Evolutionary conservation across 345 rosid species (phyloP), one percentile per base, ranked within the genome.

Genomic region (Pistacia vera): DNA sequence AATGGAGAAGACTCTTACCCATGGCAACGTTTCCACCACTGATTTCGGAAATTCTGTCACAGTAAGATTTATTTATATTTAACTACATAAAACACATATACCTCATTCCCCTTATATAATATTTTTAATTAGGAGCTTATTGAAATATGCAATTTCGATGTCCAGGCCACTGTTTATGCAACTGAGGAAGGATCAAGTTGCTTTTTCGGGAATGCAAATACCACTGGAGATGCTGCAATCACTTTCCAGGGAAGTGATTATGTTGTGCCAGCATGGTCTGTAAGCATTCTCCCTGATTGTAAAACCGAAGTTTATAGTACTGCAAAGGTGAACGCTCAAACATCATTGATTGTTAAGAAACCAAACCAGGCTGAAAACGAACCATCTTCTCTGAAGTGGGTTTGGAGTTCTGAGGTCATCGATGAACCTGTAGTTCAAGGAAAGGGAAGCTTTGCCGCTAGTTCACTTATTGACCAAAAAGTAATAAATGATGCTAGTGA

Each of bases 271-370:
- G n/a, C n/a, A n/a, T n/a, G n/a, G n/a, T n/a, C n/a, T n/a, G n/a
- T n/a, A 16, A n/a, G n/a, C n/a, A n/a, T n/a, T n/a, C n/a, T n/a
- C n/a, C n/a, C 91, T 2, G 90, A 91, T 14, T 91, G 96, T 59
- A 58, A 75, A 11, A 83, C 74, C 3, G 95, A 87, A 70, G 86
- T 41, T 1, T 93, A 84, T 77, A 90, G 89, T 59, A 90, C 97
- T 2, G 93, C 97, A 0, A 93, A 85, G 87, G 85, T 93, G 58
- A 85, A 81, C 59, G 73, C 91, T 44, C 95, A n/a, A n/a, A n/a
- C n/a, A n/a, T n/a, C n/a, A n/a, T n/a, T n/a, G n/a, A 83, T n/a
- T n/a, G n/a, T n/a, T n/a, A n/a, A n/a, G n/a, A n/a, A n/a, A n/a
- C n/a, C n/a, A n/a, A 83, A 85, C 63, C 72, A 63, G 55, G 84